Conservation (phyloP, 441 rosid genomes). For the Heliophila coronopifolia region DNA sequence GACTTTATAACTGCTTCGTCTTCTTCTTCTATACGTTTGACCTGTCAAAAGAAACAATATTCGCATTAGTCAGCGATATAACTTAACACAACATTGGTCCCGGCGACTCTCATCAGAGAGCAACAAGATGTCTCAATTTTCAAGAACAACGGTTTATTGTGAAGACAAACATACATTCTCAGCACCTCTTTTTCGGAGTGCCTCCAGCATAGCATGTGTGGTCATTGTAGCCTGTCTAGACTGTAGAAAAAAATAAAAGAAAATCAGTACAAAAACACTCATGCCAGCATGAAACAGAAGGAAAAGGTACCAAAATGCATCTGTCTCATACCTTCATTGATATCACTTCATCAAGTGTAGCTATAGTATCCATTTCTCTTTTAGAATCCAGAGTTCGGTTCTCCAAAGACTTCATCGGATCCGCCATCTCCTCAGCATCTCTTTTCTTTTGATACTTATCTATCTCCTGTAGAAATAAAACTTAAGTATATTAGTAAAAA, state of each 20-base stretch:
- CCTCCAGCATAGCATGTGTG: constrained; percentile 78
- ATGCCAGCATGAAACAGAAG: background rate
- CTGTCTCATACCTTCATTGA: constrained; percentile 61
- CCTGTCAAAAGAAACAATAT: constrained; percentile 33
- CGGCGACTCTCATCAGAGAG: constrained; percentile 1
- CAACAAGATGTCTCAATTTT: background rate
- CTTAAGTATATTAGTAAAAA: constrained; percentile 1
- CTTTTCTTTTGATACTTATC: constrained; percentile 50
- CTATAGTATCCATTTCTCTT: constrained; percentile 83
- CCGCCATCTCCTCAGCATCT: constrained; percentile 81
- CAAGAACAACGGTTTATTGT: background rate
- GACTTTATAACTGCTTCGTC: constrained; percentile 79
- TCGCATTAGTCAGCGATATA: background rate
- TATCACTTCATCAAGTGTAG: constrained; percentile 85
- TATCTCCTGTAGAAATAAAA: constrained; percentile 32
- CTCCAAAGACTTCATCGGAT: constrained; percentile 88
- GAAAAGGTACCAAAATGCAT: background rate
- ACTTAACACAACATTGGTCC: background rate
- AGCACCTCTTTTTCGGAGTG: constrained; percentile 56
- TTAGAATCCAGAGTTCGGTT: constrained; percentile 80
- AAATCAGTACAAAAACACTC: constrained; percentile 5
- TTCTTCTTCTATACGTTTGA: constrained; percentile 77
- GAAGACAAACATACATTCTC: constrained; percentile 39
- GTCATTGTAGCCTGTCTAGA: constrained; percentile 79
- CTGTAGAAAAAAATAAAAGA: constrained; percentile 30